Base-by-base conservation (phyloP, 345 rosid species). In the Ceriops tagal region DNA sequence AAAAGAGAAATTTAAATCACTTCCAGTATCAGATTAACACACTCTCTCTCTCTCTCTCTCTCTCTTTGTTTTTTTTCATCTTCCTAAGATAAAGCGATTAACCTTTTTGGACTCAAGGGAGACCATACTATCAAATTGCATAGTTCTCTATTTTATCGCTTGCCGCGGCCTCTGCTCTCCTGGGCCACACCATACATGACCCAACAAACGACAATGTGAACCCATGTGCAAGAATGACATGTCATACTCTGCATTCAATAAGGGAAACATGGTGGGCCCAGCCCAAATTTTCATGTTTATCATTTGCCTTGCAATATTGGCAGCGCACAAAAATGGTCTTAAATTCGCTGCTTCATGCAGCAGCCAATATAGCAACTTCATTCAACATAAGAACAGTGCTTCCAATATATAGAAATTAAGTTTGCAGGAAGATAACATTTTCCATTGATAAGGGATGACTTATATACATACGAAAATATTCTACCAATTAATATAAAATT, bases 211-310 rank as follows among this genome's bases (percentile, higher is more conserved):
- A 53, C 69, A 4, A 32, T 1, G 69, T 31, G 61, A 66, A 34
- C 69, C 69, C 69, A 66, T 27, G 16, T 10, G 30, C 0, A 21
- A 66, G 60, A 31, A 20, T 53, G 69, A 66, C 30, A 8, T 27
- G 57, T 53, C 69, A 34, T n/a, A 35, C 28, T 28, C 7, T 22
- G 62, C 51, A 55, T 35, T 66, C 49, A 55, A 66, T 55, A n/a
- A 16, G 28, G 15, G 34, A 66, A 16, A 66, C 70, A 55, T 53
- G 59, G 47, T 21, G 60, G 60, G 31, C 60, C 60, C n/a, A 4
- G 19, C 49, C 69, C 52, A 53, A 52, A 32, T 11, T 47, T 58
- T 19, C 2, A 31, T 30, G 5, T 27, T 11, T 35, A 18, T 46
- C 35, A 18, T 10, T 64, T 28, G 15, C 16, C 26, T 21, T 8